Evolutionary conservation across 345 rosid species (phyloP).

Genomic region (Salix udensis): DNA sequence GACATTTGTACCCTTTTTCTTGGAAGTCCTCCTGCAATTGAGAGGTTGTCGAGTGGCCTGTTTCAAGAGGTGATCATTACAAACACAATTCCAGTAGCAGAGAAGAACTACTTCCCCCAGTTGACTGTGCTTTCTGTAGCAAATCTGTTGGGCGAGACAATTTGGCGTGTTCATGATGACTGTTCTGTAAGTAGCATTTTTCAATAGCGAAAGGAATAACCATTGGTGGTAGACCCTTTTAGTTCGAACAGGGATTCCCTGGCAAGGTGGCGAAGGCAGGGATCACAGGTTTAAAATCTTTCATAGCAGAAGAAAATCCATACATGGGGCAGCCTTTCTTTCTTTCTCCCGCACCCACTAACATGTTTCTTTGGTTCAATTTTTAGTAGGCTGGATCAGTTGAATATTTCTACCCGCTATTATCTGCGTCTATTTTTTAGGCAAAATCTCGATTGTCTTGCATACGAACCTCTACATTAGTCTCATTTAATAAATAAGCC

Average conservation of each 20-base stretch:
- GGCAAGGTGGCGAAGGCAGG: background rate
- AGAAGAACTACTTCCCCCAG: conserved; percentile 83
- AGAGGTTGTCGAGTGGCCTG: conserved; percentile 82
- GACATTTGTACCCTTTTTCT: background rate
- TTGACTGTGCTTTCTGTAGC: conserved; percentile 87
- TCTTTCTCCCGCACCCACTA: background rate
- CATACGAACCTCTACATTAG: background rate
- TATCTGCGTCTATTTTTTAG: background rate
- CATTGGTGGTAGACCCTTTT: background rate
- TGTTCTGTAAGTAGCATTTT: conserved; percentile 63
- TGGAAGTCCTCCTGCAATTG: conserved; percentile 86
- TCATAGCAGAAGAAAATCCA: background rate
- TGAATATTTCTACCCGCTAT: background rate
- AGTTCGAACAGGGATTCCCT: background rate
- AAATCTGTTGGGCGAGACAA: conserved; percentile 85
- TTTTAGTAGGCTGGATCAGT: background rate
- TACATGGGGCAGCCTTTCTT: background rate
- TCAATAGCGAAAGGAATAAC: background rate
- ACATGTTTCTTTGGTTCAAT: background rate
- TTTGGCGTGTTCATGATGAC: conserved; percentile 96
- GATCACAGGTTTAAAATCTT: background rate
- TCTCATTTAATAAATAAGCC: background rate
- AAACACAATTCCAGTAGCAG: conserved; percentile 80
- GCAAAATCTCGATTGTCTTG: background rate
- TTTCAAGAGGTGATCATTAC: conserved; percentile 96